These are phyloP conservation scores for Suhomyces bribrorum DNA, from an alignment of 1,139 yeast genomes.

Conservation along the genomic window DNA sequence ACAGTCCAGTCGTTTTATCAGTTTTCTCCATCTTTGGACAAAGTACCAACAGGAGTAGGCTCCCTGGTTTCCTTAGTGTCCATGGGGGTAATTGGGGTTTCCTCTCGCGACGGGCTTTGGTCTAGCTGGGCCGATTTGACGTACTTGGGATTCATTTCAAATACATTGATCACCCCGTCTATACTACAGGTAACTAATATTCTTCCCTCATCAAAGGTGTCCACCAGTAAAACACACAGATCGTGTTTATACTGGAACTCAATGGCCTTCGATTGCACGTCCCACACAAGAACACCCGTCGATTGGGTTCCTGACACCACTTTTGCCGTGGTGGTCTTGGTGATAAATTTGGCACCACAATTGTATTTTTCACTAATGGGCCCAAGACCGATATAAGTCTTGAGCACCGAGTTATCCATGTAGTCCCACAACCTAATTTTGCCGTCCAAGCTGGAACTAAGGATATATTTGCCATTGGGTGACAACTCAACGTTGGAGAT, in stretches of 20 bases:
- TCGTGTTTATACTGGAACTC: slow-evolving; percentile 35
- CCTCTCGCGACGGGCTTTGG: slow-evolving; percentile 2
- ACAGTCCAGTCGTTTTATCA: no score
- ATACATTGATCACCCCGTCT: slow-evolving; percentile 28
- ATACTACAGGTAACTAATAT: slow-evolving; percentile 41
- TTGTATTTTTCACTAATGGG: slow-evolving; percentile 47
- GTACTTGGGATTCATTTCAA: slow-evolving; percentile 22
- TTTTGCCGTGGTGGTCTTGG: slow-evolving; percentile 33
- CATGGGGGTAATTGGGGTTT: slow-evolving; percentile 6
- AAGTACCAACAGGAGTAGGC: background rate
- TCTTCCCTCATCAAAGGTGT: slow-evolving; percentile 36
- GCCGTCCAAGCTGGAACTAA: slow-evolving; percentile 84
- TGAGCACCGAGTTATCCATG: slow-evolving; percentile 72
- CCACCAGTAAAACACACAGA: slow-evolving; percentile 52
- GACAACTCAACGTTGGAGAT: slow-evolving; percentile 72
- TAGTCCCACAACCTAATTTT: slow-evolving; percentile 79
- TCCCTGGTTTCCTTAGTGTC: background rate
- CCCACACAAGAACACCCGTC: slow-evolving; percentile 69
- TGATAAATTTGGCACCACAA: slow-evolving; percentile 53
- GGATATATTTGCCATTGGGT: slow-evolving; percentile 78
- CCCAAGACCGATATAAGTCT: slow-evolving; percentile 57
- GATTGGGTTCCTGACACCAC: slow-evolving; percentile 69
- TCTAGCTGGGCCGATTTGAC: background rate
- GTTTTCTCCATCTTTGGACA: no score
- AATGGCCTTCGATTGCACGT: slow-evolving; percentile 65